Evolutionary conservation across 768 basidiomycete species (phyloP).

Genomic region (Phylloporus sp.): DNA sequence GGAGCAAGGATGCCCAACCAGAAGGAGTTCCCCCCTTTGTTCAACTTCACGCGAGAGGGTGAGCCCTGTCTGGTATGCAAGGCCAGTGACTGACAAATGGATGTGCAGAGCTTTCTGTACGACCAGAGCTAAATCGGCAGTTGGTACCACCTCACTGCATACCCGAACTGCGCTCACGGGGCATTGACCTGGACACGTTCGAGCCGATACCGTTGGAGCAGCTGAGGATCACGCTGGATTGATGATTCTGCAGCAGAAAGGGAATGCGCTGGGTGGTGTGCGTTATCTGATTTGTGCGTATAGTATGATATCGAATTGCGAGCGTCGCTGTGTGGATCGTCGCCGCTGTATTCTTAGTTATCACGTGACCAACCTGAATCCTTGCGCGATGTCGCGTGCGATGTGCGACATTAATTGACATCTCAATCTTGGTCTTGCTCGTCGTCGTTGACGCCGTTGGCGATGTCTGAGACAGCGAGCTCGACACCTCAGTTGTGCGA

Average conservation of each 20-base stretch:
- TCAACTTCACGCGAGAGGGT: slow-evolving; percentile 97
- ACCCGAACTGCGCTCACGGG: slow-evolving; percentile 80
- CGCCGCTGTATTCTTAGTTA: slow-evolving; percentile 30
- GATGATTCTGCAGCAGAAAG: slow-evolving; percentile 36
- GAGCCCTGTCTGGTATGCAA: slow-evolving; percentile 29
- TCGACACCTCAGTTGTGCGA: slow-evolving; percentile 49
- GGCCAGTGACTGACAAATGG: slow-evolving; percentile 3
- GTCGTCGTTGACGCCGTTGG: background rate
- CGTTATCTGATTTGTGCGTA: slow-evolving; percentile 34
- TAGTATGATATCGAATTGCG: slow-evolving; percentile 35
- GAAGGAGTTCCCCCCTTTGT: slow-evolving; percentile 90
- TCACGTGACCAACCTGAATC: slow-evolving; percentile 5
- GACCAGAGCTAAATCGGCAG: slow-evolving; percentile 89
- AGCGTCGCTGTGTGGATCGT: slow-evolving; percentile 21
- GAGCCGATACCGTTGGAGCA: slow-evolving; percentile 97
- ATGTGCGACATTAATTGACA: slow-evolving; percentile 16
- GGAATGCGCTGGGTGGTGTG: slow-evolving; percentile 20
- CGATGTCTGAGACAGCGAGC: slow-evolving; percentile 12
- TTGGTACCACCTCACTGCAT: slow-evolving; percentile 91
- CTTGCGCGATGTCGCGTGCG: slow-evolving; percentile 35
- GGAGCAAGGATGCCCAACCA: slow-evolving; percentile 96
- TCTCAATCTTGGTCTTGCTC: background rate
- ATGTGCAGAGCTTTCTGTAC: slow-evolving; percentile 83
- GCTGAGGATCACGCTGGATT: slow-evolving; percentile 91
- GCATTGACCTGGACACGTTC: slow-evolving; percentile 86